These are phyloP conservation scores for Solanum hybrid DNA, from an alignment of 305 asterid genomes.

Conservation along the genomic window DNA sequence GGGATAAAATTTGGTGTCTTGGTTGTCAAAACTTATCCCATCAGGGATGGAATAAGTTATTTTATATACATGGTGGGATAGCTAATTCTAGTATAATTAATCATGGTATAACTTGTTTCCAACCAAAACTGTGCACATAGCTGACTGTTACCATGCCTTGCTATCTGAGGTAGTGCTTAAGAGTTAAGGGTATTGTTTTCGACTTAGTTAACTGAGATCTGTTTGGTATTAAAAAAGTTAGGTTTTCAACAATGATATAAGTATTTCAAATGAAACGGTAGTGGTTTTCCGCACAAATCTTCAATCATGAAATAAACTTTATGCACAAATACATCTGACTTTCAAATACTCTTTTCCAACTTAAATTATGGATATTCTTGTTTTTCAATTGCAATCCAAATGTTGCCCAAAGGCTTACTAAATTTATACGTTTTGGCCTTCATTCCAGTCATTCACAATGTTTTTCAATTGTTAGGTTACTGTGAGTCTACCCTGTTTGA, in stretches of 20 bases:
- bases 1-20: not conserved
- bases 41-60: not conserved
- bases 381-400: not conserved
- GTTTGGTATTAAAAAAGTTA: not conserved
- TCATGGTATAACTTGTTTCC: not conserved
- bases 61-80: not conserved
- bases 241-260: not conserved
- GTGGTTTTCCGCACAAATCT: not conserved
- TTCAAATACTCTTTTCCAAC: not conserved
- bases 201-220: not conserved
- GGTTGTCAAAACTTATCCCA: not conserved
- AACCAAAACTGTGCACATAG: not conserved
- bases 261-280: not conserved
- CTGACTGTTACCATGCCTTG: not conserved
- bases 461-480: not conserved
- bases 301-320: not conserved
- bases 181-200: not conserved
- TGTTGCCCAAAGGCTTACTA: not conserved
- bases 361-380: not conserved
- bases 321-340: not conserved
- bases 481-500: not conserved
- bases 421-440: not conserved
- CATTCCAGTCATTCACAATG: not conserved
- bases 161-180: not conserved
- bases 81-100: not conserved